Base-by-base conservation (phyloP, 768 basidiomycete genomes). In the Lactarius deliciosus region DNA sequence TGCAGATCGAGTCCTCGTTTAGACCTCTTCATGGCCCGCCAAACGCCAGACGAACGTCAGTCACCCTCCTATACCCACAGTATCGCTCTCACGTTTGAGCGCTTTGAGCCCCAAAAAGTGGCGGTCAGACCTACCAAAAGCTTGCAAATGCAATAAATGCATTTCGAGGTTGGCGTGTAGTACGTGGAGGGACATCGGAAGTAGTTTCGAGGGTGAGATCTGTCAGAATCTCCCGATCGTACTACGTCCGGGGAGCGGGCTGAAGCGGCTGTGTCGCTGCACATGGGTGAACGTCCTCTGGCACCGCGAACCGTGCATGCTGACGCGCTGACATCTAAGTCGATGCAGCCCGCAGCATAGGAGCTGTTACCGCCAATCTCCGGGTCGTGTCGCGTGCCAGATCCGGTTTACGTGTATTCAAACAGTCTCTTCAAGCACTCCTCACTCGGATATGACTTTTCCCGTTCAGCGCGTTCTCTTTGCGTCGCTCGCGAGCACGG, bases 281-380 rank as follows among this genome's bases (percentile, higher is more conserved):
- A 25, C 28, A 56, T 67, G 56, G 57, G 59, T 32, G 54, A 55
- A 68, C 61, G 58, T 64, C 64, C 57, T 67, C 41, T 55, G 61
- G 41, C 53, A 30, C 66, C 61, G 56, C 65, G 61, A 62, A 63
- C 66, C 47, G 47, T 66, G 65, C 22, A 59, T 30, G 61, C 57
- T 66, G 65, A 66, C 61, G 61, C n/a, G 61, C 57, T 66, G 65
- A 66, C 61, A 61, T 63, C 66, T 64, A 68, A 68, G 66, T 64
- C 66, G 66, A 63, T 63, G 40, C 50, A 59, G 61, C 60, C 60
- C 40, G 36, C 54, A 55, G 32, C 18, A 32, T 43, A 61, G 53
- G 47, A 65, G 64, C 40, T 57, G 34, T 20, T 28, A 36, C 18
- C 61, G 61, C 65, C 65, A 41, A 62, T 63, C 50, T 59, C 65